These are phyloP conservation scores for Ascochyta clinopodiicola DNA, from an alignment of 2,329 filamentous ascomycete genomes.

Conservation along the genomic window DNA sequence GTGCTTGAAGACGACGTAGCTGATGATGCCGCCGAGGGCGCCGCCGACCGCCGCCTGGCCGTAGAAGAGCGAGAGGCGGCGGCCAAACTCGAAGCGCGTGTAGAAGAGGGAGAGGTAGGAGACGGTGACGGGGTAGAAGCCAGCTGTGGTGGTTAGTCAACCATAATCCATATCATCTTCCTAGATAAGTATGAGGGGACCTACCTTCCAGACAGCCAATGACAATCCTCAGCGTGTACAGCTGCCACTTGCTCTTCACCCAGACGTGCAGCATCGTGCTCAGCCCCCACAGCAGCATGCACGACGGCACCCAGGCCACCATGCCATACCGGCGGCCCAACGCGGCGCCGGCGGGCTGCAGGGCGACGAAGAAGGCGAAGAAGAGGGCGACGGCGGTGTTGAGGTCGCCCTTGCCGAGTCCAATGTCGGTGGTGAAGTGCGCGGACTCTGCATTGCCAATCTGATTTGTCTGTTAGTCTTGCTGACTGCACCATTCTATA, in stretches of 20 bases:
- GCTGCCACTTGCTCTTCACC: slow-evolving; percentile 55
- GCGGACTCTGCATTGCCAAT: slow-evolving; percentile 64
- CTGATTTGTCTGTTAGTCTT: slow-evolving; percentile 15
- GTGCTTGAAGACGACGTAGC: slow-evolving; percentile 57
- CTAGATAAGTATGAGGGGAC: too few species aligned
- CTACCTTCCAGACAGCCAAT: slow-evolving; percentile 57
- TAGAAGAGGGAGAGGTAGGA: slow-evolving; percentile 67
- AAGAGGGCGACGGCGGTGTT: slow-evolving; percentile 64
- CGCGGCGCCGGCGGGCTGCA: slow-evolving; percentile 64
- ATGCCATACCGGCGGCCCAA: slow-evolving; percentile 65
- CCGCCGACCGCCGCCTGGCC: slow-evolving; percentile 64
- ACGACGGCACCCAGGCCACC: slow-evolving; percentile 62
- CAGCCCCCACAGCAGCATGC: slow-evolving; percentile 63
- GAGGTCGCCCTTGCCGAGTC: slow-evolving; percentile 58
- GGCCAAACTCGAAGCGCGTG: slow-evolving; percentile 63
- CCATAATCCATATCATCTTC: too few species aligned
- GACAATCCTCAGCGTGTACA: slow-evolving; percentile 53
- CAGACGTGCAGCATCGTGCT: slow-evolving; percentile 57
- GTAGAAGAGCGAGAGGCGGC: slow-evolving; percentile 62
- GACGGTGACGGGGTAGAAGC: slow-evolving; percentile 66
- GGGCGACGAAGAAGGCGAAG: slow-evolving; percentile 64
- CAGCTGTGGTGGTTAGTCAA: slow-evolving; percentile 49
- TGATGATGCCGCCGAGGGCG: slow-evolving; percentile 62
- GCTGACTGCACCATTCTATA: too few species aligned
- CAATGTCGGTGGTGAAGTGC: slow-evolving; percentile 65